These are phyloP conservation scores for Hibiscus trionum DNA, from an alignment of 345 rosid species.

Conservation along the genomic window DNA sequence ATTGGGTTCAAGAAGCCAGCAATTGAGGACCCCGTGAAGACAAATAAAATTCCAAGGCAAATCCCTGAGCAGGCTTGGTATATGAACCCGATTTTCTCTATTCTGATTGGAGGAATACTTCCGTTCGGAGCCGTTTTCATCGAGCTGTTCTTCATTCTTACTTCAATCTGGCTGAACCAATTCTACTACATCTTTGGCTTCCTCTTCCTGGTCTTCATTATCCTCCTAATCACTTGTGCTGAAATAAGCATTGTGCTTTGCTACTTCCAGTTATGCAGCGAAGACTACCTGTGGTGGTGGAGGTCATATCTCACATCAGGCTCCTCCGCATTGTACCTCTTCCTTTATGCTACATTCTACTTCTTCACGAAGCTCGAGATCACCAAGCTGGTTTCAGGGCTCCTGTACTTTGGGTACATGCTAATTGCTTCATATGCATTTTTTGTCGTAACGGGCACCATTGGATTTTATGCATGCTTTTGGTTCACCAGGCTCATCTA, in stretches of 20 bases:
- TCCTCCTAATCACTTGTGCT: conserved; percentile 63
- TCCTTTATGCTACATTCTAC: conserved; percentile 67
- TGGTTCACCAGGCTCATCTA: conserved; percentile 83
- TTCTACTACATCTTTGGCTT: conserved; percentile 83
- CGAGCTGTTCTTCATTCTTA: conserved; percentile 79
- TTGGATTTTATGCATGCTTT: conserved; percentile 68
- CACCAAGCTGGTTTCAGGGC: conserved; percentile 58
- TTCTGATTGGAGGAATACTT: conserved; percentile 67
- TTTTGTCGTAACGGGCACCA: conserved; percentile 66
- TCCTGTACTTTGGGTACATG: conserved; percentile 73
- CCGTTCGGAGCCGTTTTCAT: conserved; percentile 83
- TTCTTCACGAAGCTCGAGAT: conserved; percentile 84
- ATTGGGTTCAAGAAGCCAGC: conserved; percentile 69
- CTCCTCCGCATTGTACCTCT: conserved; percentile 66
- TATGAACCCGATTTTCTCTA: conserved; percentile 72
- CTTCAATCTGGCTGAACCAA: conserved; percentile 88
- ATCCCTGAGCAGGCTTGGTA: conserved; percentile 87
- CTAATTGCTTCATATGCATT: conserved; percentile 62
- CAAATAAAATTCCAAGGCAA: conserved; percentile 70
- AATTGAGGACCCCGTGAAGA: conserved; percentile 67
- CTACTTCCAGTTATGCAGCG: conserved; percentile 80
- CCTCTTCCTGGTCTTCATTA: conserved; percentile 64
- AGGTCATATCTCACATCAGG: conserved; percentile 83
- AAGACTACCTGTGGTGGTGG: conserved; percentile 89
- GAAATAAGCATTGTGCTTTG: conserved; percentile 74